A percentile compares a stretch with the other conserved stretches of the same genome.
phyloP scores from a whole-genome alignment of 2,329 filamentous ascomycete genomes.

The Fusarium luffae region DNA sequence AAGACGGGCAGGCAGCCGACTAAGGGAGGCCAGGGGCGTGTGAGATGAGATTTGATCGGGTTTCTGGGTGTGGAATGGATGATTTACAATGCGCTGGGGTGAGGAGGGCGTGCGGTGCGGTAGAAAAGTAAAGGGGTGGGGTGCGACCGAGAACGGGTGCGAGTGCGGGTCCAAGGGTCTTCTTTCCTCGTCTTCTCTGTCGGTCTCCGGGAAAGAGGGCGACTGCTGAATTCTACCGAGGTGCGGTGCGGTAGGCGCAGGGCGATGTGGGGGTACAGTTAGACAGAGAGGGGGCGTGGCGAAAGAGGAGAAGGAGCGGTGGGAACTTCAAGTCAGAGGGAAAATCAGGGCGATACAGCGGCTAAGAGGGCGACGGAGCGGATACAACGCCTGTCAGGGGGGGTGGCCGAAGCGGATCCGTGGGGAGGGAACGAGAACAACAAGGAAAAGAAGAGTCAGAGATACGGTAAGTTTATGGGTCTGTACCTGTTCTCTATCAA shows the following conservation, averaged over 20 bases:
- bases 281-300: conserved; percentile 15
- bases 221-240: conserved; percentile 7
- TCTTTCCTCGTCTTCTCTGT: conserved; percentile 2
- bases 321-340: conserved; percentile 25
- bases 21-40: conserved; percentile 40
- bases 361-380: conserved; percentile 33
- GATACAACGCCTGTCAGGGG: conserved; percentile 20
- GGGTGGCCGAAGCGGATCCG: conserved; percentile 26
- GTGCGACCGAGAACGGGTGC: conserved; percentile 25
- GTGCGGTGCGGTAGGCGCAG: neutral
- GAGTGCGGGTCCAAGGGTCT: conserved; percentile 31
- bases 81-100: conserved; percentile 28
- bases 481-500: conserved; percentile 19
- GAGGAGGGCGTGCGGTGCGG: conserved; percentile 4
- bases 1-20: conserved; percentile 41
- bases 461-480: conserved; percentile 22
- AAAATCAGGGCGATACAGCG: conserved; percentile 27
- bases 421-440: neutral
- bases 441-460: conserved; percentile 18
- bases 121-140: conserved; percentile 1
- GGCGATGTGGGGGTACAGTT: neutral
- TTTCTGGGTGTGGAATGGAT: conserved; percentile 29
- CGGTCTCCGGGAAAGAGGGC: conserved; percentile 29
- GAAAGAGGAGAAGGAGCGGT: conserved; percentile 31
- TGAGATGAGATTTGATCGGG: conserved; percentile 28